A percentile compares a stretch with the other conserved stretches of the same genome.
These are phyloP conservation scores for Fallopia convolvulus DNA, from an alignment of 148 eudicot species.

Conservation along the genomic window DNA sequence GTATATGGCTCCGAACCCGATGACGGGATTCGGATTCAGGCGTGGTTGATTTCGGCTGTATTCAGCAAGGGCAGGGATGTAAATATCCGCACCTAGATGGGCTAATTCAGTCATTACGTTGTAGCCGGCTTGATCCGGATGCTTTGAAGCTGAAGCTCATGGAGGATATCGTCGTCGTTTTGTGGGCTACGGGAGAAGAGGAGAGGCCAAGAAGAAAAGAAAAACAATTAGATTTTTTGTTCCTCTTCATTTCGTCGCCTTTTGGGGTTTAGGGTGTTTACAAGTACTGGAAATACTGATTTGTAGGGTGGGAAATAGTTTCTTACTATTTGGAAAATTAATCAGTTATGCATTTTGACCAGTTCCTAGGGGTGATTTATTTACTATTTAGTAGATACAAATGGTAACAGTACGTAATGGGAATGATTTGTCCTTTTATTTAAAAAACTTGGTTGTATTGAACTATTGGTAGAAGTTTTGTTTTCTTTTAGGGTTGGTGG, in stretches of 20 bases:
- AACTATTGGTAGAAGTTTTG: no score
- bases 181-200: not conserved
- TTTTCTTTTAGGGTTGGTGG: no score
- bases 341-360: no score
- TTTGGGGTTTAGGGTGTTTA: not conserved
- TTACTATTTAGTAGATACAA: no score
- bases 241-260: not conserved
- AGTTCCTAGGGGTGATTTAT: no score
- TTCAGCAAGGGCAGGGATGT: not conserved
- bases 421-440: no score
- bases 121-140: not conserved
- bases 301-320: no score
- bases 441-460: no score
- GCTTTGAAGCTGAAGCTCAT: not conserved
- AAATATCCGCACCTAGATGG: not conserved
- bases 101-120: not conserved
- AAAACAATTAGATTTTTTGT: not conserved
- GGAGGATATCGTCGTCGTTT: not conserved
- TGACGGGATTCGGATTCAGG: constrained; percentile 21
- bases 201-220: not conserved
- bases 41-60: not conserved
- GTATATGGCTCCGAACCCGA: constrained; percentile 20
- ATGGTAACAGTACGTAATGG: no score
- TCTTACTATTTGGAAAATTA: no score
- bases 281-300: not conserved